Evolutionary conservation across 1,284 basidiomycete species (phyloP).

Genomic region (Trametes versicolor): DNA sequence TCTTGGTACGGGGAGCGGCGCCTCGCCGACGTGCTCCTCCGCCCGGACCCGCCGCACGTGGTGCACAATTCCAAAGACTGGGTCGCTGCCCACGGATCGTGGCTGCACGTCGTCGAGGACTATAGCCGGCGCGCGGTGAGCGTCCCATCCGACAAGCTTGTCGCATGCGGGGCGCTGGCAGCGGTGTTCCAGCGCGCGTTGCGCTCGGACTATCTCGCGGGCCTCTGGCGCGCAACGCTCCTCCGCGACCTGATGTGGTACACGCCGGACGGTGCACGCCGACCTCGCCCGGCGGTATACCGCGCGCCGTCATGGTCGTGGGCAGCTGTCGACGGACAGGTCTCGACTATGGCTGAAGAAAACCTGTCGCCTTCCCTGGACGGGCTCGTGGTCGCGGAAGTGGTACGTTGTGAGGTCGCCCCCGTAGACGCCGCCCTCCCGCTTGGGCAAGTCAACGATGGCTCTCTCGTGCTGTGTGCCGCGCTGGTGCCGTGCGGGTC

Average conservation of each 20-base stretch:
- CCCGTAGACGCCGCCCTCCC: background rate
- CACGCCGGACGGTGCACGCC: background rate
- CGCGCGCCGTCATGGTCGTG: slow-evolving; percentile 32
- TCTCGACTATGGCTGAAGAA: background rate
- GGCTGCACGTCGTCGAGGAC: slow-evolving; percentile 25
- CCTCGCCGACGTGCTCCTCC: slow-evolving; percentile 23
- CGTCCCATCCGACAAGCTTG: slow-evolving; percentile 28
- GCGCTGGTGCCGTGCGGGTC: too few species aligned
- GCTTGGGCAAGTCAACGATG: background rate
- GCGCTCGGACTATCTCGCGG: slow-evolving; percentile 30
- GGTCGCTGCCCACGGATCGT: slow-evolving; percentile 11
- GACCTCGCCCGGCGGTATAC: background rate
- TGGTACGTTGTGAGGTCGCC: background rate
- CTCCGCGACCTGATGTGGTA: slow-evolving; percentile 26
- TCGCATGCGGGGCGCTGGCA: slow-evolving; percentile 28
- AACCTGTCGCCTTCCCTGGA: background rate
- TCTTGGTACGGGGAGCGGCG: slow-evolving; percentile 4
- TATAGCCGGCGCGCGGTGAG: slow-evolving; percentile 24
- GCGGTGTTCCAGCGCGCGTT: slow-evolving; percentile 27
- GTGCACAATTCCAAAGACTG: background rate
- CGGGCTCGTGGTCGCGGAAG: background rate
- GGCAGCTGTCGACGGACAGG: slow-evolving; percentile 11
- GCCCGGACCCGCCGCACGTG: background rate
- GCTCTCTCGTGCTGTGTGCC: too few species aligned
- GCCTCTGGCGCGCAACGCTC: slow-evolving; percentile 25